These are phyloP conservation scores for Rubroshorea leprosula DNA, from an alignment of 345 rosid genomes.

Conservation along the genomic window DNA sequence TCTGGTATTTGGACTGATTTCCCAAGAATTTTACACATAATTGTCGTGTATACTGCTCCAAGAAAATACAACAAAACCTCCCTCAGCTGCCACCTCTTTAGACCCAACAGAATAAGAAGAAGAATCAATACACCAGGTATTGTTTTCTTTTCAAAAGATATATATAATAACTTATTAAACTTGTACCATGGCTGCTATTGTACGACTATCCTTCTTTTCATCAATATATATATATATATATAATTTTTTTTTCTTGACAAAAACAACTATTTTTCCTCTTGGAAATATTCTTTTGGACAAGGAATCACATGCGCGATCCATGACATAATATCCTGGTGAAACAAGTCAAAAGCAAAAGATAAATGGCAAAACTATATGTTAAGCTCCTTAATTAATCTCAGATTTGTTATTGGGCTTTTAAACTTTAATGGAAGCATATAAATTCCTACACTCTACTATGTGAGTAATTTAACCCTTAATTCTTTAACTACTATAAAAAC, in stretches of 20 bases:
- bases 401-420: too few relatives aligned
- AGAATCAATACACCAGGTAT: too few relatives aligned
- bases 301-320: not conserved
- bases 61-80: not conserved
- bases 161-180: too few relatives aligned
- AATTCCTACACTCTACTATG: too few relatives aligned
- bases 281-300: not conserved
- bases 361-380: too few relatives aligned
- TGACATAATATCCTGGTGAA: conserved; percentile 15
- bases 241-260: not conserved
- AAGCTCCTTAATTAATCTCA: too few relatives aligned
- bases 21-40: not conserved
- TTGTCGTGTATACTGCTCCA: not conserved
- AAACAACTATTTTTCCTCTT: not conserved
- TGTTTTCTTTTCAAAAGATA: too few relatives aligned
- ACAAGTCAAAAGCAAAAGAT: conserved; percentile 1
- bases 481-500: too few relatives aligned
- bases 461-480: too few relatives aligned
- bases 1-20: not conserved
- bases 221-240: too few relatives aligned
- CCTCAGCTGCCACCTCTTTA: not conserved
- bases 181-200: not conserved
- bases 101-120: not conserved
- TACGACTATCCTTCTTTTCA: not conserved
- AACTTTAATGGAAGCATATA: too few relatives aligned